A percentile compares a stretch with the other conserved stretches of the same genome.
phyloP scores from a whole-genome alignment of 768 basidiomycete species.

The Paxillus rubicundulus region DNA sequence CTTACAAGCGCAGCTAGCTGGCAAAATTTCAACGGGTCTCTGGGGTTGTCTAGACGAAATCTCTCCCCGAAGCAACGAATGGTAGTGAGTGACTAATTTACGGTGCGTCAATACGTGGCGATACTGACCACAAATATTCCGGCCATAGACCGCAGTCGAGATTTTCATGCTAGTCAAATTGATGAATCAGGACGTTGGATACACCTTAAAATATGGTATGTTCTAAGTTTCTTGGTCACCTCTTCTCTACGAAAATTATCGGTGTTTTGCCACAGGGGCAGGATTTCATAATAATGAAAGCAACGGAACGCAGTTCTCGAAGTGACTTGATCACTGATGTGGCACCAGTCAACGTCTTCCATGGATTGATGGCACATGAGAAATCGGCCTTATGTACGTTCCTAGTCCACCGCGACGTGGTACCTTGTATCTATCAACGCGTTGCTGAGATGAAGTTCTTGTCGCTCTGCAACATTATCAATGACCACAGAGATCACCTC shows the following conservation, averaged over 20 bases:
- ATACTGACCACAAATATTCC: neutral
- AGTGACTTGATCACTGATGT: neutral
- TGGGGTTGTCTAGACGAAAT: conserved; percentile 12
- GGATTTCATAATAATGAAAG: conserved; percentile 26
- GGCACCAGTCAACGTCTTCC: conserved; percentile 11
- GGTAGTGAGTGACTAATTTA: conserved; percentile 7
- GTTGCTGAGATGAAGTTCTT: conserved; percentile 7
- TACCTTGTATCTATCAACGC: conserved; percentile 9
- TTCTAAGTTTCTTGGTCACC: conserved; percentile 12
- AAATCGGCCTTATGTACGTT: conserved; percentile 4
- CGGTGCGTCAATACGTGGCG: conserved; percentile 3
- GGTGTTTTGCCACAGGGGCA: conserved; percentile 13
- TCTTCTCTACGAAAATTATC: conserved; percentile 9
- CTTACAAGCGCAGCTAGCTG: neutral
- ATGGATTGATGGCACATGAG: conserved; percentile 12
- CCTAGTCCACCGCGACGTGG: conserved; percentile 20
- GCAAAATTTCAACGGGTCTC: conserved; percentile 3
- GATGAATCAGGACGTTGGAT: too few relatives aligned
- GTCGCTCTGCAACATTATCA: conserved; percentile 6
- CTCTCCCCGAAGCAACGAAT: neutral
- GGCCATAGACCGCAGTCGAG: conserved; percentile 1
- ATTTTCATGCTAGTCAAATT: neutral
- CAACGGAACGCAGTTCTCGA: conserved; percentile 20
- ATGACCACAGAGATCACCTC: conserved; percentile 21
- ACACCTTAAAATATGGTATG: conserved; percentile 3